Evolutionary conservation across 1,284 basidiomycete genomes (phyloP).

Genomic region (Gomphus bonarii): DNA sequence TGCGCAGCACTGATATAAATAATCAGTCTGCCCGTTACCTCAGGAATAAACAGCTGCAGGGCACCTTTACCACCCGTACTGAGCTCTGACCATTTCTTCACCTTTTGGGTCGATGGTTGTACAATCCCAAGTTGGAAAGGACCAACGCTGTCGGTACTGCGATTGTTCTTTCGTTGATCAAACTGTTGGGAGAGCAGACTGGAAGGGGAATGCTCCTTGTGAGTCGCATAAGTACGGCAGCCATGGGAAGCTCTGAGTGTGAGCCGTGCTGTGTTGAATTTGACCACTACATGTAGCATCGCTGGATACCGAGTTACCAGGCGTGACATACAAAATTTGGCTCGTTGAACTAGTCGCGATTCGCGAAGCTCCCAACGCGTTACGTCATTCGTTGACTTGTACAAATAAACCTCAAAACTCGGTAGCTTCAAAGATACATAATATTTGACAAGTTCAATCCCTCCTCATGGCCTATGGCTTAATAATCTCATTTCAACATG

Average conservation of each 20-base stretch:
- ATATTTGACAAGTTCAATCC: no score
- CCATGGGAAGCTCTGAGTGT: neutral
- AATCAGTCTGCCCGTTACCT: neutral
- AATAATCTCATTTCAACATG: no score
- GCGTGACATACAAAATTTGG: neutral
- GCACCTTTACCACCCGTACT: constrained; percentile 74
- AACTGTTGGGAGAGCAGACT: constrained; percentile 61
- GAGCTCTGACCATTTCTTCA: constrained; percentile 77
- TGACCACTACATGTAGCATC: neutral
- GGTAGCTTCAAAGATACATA: neutral
- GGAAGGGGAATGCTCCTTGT: constrained; percentile 33
- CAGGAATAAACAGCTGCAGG: constrained; percentile 18
- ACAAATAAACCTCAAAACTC: neutral
- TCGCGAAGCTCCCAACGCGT: neutral
- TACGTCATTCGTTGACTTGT: neutral
- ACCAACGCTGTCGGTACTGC: constrained; percentile 54
- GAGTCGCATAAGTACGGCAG: neutral
- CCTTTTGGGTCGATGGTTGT: constrained; percentile 41
- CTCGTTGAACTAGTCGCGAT: neutral
- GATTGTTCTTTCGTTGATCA: constrained; percentile 38
- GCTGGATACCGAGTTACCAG: neutral
- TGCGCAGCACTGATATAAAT: constrained; percentile 50
- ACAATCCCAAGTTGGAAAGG: constrained; percentile 76
- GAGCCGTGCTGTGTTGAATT: neutral
- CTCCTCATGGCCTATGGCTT: no score